Percentiles rank a stretch among this genome's conserved stretches.
phyloP scores from a whole-genome alignment of 352 stramenopile species.

The Globisporangium carolinianum region DNA sequence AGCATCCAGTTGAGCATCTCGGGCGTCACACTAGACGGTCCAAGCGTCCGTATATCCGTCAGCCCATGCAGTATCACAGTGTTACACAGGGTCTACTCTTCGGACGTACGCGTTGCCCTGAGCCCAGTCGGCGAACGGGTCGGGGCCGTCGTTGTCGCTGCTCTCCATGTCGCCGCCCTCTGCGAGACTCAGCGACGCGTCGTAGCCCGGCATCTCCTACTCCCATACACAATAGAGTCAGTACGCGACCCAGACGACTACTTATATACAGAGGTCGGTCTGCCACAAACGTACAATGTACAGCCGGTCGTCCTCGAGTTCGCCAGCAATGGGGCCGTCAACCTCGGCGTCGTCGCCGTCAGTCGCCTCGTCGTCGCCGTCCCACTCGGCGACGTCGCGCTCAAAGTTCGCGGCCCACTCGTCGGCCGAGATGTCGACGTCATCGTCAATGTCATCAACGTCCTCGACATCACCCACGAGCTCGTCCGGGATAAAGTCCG shows the following conservation, averaged over 20 bases:
- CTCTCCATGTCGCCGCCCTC: constrained; percentile 38
- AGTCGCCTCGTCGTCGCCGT: constrained; percentile 21
- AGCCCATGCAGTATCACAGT: not conserved
- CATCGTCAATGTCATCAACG: constrained; percentile 27
- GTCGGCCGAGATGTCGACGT: constrained; percentile 33
- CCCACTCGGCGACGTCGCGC: constrained; percentile 46
- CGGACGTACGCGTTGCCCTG: constrained; percentile 47
- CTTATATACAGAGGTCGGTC: no score
- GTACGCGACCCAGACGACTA: not conserved
- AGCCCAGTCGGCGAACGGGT: constrained; percentile 45
- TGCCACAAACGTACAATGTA: constrained; percentile 39
- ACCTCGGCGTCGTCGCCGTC: constrained; percentile 4
- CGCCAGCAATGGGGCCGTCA: not conserved
- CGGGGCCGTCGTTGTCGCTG: constrained; percentile 16
- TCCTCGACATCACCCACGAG: constrained; percentile 15
- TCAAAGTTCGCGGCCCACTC: constrained; percentile 70
- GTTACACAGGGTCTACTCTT: no score
- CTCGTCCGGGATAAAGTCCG: constrained; percentile 29
- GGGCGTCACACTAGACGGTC: constrained; percentile 24
- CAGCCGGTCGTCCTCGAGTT: constrained; percentile 58
- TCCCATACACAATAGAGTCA: not conserved
- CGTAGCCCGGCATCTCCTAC: constrained; percentile 64
- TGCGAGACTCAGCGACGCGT: constrained; percentile 49
- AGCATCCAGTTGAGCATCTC: constrained; percentile 87
- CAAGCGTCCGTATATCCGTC: not conserved